Evolutionary conservation across 805 yeast genomes (phyloP).

Genomic region (Jamesozyma spencerorum): DNA sequence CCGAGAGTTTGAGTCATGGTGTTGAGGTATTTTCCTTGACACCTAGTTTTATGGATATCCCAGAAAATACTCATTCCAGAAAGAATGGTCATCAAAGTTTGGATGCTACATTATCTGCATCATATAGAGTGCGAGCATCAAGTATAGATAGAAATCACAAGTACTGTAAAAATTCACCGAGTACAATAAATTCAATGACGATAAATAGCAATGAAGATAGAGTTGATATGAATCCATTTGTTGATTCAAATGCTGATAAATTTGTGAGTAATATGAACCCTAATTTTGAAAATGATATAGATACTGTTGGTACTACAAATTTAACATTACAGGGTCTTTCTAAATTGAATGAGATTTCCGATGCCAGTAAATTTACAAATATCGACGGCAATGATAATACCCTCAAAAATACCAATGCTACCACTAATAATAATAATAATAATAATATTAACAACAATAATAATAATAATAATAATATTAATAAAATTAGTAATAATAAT

Average conservation of each 20-base stretch:
- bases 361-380: too few relatives aligned
- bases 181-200: constrained; percentile 13
- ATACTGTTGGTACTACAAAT: background rate
- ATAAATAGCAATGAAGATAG: constrained; percentile 13
- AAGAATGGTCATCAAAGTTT: constrained; percentile 1
- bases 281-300: background rate
- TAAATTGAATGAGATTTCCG: too few relatives aligned
- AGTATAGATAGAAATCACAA: constrained; percentile 18
- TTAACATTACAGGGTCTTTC: too few relatives aligned
- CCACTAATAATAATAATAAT: background rate
- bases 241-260: background rate
- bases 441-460: background rate
- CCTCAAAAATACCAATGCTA: background rate
- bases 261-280: constrained; percentile 3
- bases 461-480: constrained; percentile 1
- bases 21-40: constrained; percentile 35
- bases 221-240: constrained; percentile 4
- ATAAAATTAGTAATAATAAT: background rate
- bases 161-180: constrained; percentile 8
- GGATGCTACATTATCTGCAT: background rate
- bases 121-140: constrained; percentile 10
- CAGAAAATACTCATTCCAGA: constrained; percentile 11
- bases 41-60: constrained; percentile 35
- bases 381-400: background rate
- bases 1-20: constrained; percentile 16